These are phyloP conservation scores for Yarrowia galli DNA, from an alignment of 1,139 yeast species.

Conservation along the genomic window DNA sequence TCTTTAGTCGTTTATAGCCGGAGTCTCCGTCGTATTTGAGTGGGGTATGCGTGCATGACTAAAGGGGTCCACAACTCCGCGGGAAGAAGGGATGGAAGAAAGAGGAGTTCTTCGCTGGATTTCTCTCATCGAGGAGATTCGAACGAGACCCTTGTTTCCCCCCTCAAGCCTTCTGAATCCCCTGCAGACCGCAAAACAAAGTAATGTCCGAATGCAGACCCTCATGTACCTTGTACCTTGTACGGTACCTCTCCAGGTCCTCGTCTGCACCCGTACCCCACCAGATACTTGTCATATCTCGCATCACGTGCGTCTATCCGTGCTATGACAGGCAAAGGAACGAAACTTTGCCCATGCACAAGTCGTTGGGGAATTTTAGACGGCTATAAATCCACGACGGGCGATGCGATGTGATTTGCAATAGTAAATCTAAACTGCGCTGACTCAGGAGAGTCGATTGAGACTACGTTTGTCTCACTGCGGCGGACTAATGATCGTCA, in stretches of 20 bases:
- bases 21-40: background rate
- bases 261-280: constrained; percentile 8
- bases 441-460: background rate
- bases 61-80: background rate
- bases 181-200: background rate
- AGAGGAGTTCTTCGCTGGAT: background rate
- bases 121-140: background rate
- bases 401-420: background rate
- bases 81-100: no score
- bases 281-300: background rate
- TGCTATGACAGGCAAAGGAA: constrained; percentile 10
- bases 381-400: background rate
- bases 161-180: background rate
- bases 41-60: background rate
- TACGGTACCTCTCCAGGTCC: background rate
- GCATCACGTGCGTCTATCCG: background rate
- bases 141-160: background rate
- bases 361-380: background rate
- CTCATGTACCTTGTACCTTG: background rate
- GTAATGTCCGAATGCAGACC: background rate
- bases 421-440: background rate
- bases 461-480: background rate
- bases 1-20: background rate
- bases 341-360: constrained; percentile 3
- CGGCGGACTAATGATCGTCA: background rate